A percentile compares a stretch with the other conserved stretches of the same genome.
phyloP scores from a whole-genome alignment of 2,329 filamentous ascomycete species.

The Epicoccum sorghinum region DNA sequence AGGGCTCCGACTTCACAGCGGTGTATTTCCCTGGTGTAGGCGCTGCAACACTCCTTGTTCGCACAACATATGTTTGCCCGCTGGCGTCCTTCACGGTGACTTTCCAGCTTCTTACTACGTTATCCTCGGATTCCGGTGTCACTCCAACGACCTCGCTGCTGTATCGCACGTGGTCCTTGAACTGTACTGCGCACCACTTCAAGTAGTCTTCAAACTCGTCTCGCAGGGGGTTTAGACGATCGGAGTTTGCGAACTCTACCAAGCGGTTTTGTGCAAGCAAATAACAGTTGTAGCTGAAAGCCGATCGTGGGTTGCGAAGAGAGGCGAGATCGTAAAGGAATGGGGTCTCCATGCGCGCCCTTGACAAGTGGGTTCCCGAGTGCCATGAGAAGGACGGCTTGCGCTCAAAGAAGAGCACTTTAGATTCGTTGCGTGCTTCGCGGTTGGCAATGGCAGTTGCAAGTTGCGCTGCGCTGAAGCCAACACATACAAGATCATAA shows the following conservation, averaged over 20 bases:
- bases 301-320: conserved; percentile 42
- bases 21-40: conserved; percentile 30
- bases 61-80: conserved; percentile 33
- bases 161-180: conserved; percentile 41
- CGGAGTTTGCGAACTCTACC: conserved; percentile 46
- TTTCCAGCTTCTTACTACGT: conserved; percentile 34
- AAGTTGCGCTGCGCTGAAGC: conserved; percentile 44
- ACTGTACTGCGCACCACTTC: conserved; percentile 43
- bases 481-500: conserved; percentile 45
- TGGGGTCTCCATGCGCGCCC: conserved; percentile 43
- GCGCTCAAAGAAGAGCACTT: conserved; percentile 41
- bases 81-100: conserved; percentile 33
- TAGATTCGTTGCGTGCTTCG: conserved; percentile 34
- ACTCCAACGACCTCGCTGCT: conserved; percentile 40
- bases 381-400: conserved; percentile 45
- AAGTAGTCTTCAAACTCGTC: conserved; percentile 50
- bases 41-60: conserved; percentile 35
- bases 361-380: conserved; percentile 31
- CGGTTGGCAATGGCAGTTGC: conserved; percentile 45
- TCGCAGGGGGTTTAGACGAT: conserved; percentile 45
- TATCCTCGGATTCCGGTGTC: conserved; percentile 28
- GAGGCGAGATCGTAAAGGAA: conserved; percentile 47
- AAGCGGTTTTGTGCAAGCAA: conserved; percentile 39
- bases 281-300: conserved; percentile 45
- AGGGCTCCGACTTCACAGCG: conserved; percentile 21